These are phyloP conservation scores for Apiotrichum laibachii DNA, from an alignment of 1,284 basidiomycete genomes.

Conservation along the genomic window DNA sequence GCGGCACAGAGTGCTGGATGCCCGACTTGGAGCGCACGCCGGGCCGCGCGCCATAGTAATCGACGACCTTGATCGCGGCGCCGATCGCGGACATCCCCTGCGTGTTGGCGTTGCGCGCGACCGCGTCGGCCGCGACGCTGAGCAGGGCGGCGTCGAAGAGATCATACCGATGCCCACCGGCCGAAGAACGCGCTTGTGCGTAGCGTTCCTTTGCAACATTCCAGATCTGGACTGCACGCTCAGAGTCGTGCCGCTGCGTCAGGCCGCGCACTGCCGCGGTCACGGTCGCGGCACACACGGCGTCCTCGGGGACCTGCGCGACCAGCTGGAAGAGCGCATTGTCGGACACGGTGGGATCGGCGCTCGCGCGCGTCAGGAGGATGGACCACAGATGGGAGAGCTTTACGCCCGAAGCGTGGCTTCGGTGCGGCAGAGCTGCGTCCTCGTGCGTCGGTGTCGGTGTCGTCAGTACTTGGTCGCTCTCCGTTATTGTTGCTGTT, in stretches of 20 bases:
- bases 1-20: slow-evolving; percentile 11
- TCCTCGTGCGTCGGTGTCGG: too few relatives aligned
- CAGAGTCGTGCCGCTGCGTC: slow-evolving; percentile 17
- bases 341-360: slow-evolving; percentile 4
- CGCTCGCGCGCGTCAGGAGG: slow-evolving; percentile 8
- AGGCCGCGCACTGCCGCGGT: slow-evolving; percentile 36
- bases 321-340: slow-evolving; percentile 23
- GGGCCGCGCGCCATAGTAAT: slow-evolving; percentile 17
- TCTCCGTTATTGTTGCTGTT: too few relatives aligned
- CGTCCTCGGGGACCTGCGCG: slow-evolving; percentile 16
- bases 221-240: slow-evolving; percentile 29
- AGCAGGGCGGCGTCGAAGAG: slow-evolving; percentile 33
- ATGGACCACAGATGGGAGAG: slow-evolving; percentile 10
- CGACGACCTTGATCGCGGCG: slow-evolving; percentile 31
- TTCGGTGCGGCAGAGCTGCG: too few relatives aligned
- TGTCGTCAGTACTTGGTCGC: too few relatives aligned
- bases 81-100: slow-evolving; percentile 1
- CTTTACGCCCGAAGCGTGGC: not conserved
- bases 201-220: slow-evolving; percentile 18
- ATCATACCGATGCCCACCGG: slow-evolving; percentile 1
- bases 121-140: slow-evolving; percentile 29
- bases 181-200: not conserved
- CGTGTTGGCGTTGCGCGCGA: not conserved
- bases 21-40: not conserved
- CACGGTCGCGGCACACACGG: slow-evolving; percentile 18